Evolutionary conservation across 768 basidiomycete genomes (phyloP).

Genomic region (Russula sp.): DNA sequence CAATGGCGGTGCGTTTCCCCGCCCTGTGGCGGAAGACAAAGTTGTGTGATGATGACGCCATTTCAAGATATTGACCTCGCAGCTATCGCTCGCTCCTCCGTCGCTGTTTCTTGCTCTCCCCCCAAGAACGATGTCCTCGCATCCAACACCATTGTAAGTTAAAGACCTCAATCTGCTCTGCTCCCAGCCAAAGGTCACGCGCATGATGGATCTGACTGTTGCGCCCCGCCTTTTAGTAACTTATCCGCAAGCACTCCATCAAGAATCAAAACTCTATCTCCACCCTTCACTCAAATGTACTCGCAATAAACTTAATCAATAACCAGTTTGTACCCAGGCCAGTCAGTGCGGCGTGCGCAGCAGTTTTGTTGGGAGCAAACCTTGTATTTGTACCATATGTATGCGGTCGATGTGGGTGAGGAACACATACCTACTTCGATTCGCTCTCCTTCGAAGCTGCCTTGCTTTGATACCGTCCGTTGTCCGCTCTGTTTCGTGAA

Average conservation of each 20-base stretch:
- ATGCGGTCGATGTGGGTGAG: not conserved
- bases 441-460: not conserved
- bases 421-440: not conserved
- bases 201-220: slow-evolving; percentile 3
- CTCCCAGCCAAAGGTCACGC: not conserved
- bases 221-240: slow-evolving; percentile 7
- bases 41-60: not conserved
- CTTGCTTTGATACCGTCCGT: not conserved
- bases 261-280: not conserved
- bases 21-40: too few relatives aligned
- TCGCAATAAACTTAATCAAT: not conserved
- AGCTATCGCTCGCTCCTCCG: slow-evolving; percentile 78
- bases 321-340: not conserved
- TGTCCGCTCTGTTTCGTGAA: not conserved
- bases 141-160: slow-evolving; percentile 11
- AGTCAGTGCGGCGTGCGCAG: not conserved
- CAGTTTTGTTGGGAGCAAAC: not conserved
- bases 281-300: not conserved
- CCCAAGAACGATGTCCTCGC: slow-evolving; percentile 13
- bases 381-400: slow-evolving; percentile 13
- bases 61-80: slow-evolving; percentile 47
- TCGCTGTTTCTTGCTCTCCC: slow-evolving; percentile 55
- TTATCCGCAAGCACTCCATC: slow-evolving; percentile 10
- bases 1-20: slow-evolving; percentile 31
- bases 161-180: not conserved